phyloP scores from a whole-genome alignment of 768 basidiomycete genomes.

The Hortiboletus flavorubellus region DNA sequence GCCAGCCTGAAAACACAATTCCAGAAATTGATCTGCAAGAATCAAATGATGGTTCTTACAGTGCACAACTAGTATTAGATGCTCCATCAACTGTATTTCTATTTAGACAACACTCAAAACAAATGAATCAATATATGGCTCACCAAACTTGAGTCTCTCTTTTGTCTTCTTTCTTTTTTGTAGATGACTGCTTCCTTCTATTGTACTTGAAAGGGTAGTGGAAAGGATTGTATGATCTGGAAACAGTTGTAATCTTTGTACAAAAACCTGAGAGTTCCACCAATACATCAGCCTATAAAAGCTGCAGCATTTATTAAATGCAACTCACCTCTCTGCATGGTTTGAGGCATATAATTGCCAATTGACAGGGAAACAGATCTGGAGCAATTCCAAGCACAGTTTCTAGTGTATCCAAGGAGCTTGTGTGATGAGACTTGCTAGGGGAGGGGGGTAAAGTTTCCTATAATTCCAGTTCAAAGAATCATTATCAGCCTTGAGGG shows the following conservation, averaged over 20 bases:
- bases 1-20: slow-evolving; percentile 18
- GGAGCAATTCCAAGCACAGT: slow-evolving; percentile 43
- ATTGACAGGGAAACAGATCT: slow-evolving; percentile 46
- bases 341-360: slow-evolving; percentile 46
- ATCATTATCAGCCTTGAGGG: fast-evolving
- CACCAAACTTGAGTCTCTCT: slow-evolving; percentile 17
- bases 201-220: slow-evolving; percentile 1
- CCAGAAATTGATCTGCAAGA: not conserved
- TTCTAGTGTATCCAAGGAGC: slow-evolving; percentile 24
- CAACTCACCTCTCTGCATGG: slow-evolving; percentile 43
- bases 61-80: not conserved
- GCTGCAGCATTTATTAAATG: not conserved
- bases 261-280: slow-evolving; percentile 14
- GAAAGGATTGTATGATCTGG: slow-evolving; percentile 17
- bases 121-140: not conserved
- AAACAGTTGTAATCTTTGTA: slow-evolving; percentile 18
- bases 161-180: slow-evolving; percentile 4
- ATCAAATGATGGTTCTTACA: slow-evolving; percentile 13
- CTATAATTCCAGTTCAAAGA: slow-evolving; percentile 1
- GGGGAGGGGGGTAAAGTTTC: slow-evolving; percentile 23
- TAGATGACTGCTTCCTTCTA: not conserved
- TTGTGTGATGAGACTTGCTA: not conserved
- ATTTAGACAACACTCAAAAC: not conserved
- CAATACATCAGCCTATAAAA: not conserved
- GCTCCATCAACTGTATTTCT: slow-evolving; percentile 9